phyloP scores from a whole-genome alignment of 2,329 filamentous ascomycete species.

The Neopestalotiopsis rosae region DNA sequence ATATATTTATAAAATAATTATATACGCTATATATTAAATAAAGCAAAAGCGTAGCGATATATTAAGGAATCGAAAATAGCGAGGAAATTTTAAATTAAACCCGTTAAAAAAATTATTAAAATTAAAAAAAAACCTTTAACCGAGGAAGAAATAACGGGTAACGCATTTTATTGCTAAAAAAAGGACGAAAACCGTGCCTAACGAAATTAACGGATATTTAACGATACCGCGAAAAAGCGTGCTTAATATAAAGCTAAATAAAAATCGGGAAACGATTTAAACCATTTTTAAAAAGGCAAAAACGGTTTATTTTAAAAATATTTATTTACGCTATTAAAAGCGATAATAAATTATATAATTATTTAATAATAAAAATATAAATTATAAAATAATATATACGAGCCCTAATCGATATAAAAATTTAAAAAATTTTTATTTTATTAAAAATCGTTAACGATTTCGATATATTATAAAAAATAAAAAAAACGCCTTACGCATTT shows the following conservation, averaged over 20 bases:
- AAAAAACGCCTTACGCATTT: no score
- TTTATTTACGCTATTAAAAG: not conserved
- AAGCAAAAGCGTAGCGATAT: no score
- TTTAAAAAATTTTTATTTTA: not conserved
- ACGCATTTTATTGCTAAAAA: no score
- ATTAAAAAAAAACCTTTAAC: no score
- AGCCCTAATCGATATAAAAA: not conserved
- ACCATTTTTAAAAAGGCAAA: not conserved
- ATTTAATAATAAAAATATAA: not conserved
- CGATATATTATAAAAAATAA: no score
- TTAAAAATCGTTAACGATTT: no score
- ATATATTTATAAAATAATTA: no score
- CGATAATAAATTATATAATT: not conserved
- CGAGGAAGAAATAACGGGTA: no score
- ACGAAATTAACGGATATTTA: not conserved
- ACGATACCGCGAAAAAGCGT: not conserved
- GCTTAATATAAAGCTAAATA: not conserved
- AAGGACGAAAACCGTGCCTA: accelerated
- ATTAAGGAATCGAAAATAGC: no score
- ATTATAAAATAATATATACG: not conserved
- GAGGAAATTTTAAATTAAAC: no score
- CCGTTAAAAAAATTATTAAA: no score
- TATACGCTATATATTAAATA: no score
- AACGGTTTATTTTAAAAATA: not conserved
- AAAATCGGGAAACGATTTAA: not conserved